Conservation (phyloP, 2,329 filamentous ascomycete genomes). For the Epichloe sylvatica region DNA sequence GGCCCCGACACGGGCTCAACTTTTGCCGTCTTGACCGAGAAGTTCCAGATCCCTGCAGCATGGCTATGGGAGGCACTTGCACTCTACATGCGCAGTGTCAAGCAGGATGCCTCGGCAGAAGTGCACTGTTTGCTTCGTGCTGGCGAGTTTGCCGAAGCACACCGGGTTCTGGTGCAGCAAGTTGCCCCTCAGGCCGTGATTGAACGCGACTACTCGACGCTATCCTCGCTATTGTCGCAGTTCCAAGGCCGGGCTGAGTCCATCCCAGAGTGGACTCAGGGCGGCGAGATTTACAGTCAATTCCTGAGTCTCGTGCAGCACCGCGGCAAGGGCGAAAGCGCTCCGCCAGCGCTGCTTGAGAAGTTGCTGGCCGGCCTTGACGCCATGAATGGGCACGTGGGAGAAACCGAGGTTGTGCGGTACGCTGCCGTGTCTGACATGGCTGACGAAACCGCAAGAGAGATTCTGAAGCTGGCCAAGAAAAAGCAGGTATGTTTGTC, state of each 20-base stretch:
- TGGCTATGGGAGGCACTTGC: constrained; percentile 88
- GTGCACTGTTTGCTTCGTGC: constrained; percentile 71
- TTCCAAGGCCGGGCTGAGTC: constrained; percentile 50
- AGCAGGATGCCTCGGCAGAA: constrained; percentile 54
- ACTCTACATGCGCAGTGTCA: constrained; percentile 61
- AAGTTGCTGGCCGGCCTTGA: constrained; percentile 43
- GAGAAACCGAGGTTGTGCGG: constrained; percentile 36
- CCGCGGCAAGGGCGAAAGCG: constrained; percentile 25
- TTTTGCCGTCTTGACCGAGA: constrained; percentile 46
- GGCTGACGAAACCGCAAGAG: constrained; percentile 55
- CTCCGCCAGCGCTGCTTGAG: constrained; percentile 35
- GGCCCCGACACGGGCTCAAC: constrained; percentile 40
- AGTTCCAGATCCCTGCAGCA: constrained; percentile 54
- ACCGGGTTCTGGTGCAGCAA: constrained; percentile 63
- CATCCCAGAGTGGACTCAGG: constrained; percentile 61
- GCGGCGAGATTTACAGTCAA: constrained; percentile 63
- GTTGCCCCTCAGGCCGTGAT: constrained; percentile 77
- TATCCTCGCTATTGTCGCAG: constrained; percentile 55
- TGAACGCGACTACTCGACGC: constrained; percentile 59
- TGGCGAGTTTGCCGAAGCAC: constrained; percentile 63
- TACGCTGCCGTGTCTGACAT: constrained; percentile 70
- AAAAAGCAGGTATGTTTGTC: constrained; percentile 39
- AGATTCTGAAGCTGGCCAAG: constrained; percentile 41
- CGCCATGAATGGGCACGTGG: constrained; percentile 34
- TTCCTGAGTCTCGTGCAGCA: constrained; percentile 40